phyloP scores from a whole-genome alignment of 768 basidiomycete genomes.

The Agrocybe chaxingu region DNA sequence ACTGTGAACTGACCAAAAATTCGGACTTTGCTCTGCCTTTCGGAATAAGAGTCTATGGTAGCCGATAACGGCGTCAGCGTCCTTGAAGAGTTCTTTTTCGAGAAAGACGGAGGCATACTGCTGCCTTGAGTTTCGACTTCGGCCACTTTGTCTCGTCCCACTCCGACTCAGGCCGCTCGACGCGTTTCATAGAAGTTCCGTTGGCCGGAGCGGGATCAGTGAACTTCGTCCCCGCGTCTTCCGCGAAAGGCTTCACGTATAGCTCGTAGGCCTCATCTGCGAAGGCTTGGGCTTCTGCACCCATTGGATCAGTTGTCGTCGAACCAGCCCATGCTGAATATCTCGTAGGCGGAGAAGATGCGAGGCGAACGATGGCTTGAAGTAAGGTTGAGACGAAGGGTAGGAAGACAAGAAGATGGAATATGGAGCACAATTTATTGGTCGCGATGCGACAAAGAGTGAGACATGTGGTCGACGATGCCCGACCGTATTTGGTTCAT shows the following conservation, averaged over 20 bases:
- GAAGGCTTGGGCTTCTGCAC: too few species aligned
- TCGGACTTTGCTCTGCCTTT: constrained; percentile 7
- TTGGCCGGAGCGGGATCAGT: constrained; percentile 1
- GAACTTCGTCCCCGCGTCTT: neutral
- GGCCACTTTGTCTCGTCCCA: constrained; percentile 5
- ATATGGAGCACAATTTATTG: too few species aligned
- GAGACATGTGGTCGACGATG: too few species aligned
- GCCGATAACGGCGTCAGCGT: neutral
- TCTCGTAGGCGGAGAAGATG: too few species aligned
- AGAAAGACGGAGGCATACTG: neutral
- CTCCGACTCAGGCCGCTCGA: constrained; percentile 5
- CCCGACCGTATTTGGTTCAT: too few species aligned
- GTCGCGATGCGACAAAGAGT: too few species aligned
- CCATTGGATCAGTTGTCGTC: too few species aligned
- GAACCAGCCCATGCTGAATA: too few species aligned
- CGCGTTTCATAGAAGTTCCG: neutral
- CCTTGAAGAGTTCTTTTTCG: too few species aligned
- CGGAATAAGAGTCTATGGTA: neutral
- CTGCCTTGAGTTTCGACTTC: neutral
- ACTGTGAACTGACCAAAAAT: neutral
- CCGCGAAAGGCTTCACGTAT: neutral
- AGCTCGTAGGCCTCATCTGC: neutral
- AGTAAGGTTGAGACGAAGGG: too few species aligned
- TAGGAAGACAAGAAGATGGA: too few species aligned
- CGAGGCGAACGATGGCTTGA: too few species aligned